A percentile compares a stretch with the other conserved stretches of the same genome.
Conservation (phyloP, 1,284 basidiomycete genomes). For the Fomitopsis betulina region DNA sequence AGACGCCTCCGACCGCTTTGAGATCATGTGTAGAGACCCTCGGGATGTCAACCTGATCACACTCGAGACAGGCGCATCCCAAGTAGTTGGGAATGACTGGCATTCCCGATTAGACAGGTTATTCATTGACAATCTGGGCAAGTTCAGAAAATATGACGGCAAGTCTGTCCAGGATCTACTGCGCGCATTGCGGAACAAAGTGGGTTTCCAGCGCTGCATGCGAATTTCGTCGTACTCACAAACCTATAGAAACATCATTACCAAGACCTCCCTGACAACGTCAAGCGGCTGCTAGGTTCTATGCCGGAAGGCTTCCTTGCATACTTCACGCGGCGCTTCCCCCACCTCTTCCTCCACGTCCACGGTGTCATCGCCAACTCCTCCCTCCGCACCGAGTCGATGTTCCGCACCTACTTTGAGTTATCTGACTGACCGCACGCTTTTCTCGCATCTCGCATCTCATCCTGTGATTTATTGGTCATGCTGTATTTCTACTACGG, state of each 20-base stretch:
- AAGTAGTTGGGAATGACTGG: constrained; percentile 88
- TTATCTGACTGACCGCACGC: constrained; percentile 41
- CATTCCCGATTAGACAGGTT: constrained; percentile 79
- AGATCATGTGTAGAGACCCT: constrained; percentile 94
- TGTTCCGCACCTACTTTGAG: constrained; percentile 86
- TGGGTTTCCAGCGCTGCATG: constrained; percentile 31
- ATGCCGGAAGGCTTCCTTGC: constrained; percentile 90
- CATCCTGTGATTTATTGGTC: constrained; percentile 10
- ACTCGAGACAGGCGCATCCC: constrained; percentile 68
- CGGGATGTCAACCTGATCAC: constrained; percentile 72
- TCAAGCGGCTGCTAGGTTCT: constrained; percentile 82
- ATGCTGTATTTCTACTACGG: constrained; percentile 15
- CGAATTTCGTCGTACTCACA: constrained; percentile 1
- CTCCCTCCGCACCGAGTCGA: constrained; percentile 67
- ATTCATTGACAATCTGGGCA: constrained; percentile 92
- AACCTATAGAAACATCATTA: constrained; percentile 89
- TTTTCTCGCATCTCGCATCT: constrained; percentile 1
- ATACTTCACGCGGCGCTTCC: constrained; percentile 94
- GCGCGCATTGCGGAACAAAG: constrained; percentile 93
- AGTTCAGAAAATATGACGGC: constrained; percentile 95
- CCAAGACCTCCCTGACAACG: constrained; percentile 89
- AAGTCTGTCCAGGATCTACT: constrained; percentile 88
- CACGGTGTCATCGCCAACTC: constrained; percentile 74
- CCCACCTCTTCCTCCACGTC: constrained; percentile 88
- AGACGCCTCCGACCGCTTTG: constrained; percentile 96